These are phyloP conservation scores for Ramalina intermedia DNA, from an alignment of 495 filamentous ascomycete species.

Conservation along the genomic window DNA sequence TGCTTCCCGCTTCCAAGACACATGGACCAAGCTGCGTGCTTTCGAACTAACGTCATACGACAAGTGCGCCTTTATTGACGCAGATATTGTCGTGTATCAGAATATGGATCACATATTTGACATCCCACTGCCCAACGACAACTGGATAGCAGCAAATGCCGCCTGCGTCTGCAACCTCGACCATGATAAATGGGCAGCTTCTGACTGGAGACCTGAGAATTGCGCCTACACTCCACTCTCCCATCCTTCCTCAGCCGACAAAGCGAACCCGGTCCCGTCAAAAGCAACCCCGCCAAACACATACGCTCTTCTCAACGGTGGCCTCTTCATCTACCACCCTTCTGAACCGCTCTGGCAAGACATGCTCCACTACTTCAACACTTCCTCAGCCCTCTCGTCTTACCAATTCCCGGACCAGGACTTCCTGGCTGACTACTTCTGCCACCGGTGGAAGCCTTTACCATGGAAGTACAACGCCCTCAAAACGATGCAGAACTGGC, in stretches of 20 bases:
- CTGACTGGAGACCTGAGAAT: constrained; percentile 31
- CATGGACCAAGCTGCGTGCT: constrained; percentile 41
- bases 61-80: constrained; percentile 33
- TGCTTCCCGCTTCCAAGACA: constrained; percentile 31
- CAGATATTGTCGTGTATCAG: constrained; percentile 33
- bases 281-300: constrained; percentile 15
- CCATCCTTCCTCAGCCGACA: constrained; percentile 19
- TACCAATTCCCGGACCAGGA: constrained; percentile 41
- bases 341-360: constrained; percentile 20
- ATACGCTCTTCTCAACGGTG: constrained; percentile 46
- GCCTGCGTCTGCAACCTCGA: constrained; percentile 40
- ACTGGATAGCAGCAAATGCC: constrained; percentile 35
- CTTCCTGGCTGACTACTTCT: constrained; percentile 34
- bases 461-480: constrained; percentile 40
- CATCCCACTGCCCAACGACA: constrained; percentile 13
- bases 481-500: constrained; percentile 38
- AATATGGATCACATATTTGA: constrained; percentile 34
- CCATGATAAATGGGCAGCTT: constrained; percentile 30
- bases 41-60: constrained; percentile 30
- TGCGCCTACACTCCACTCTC: constrained; percentile 32
- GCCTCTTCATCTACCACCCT: constrained; percentile 46
- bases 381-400: constrained; percentile 17
- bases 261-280: constrained; percentile 15
- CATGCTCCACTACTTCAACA: constrained; percentile 27
- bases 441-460: constrained; percentile 25